phyloP scores from a whole-genome alignment of 2,329 filamentous ascomycete species.

The Cytospora leucostoma region DNA sequence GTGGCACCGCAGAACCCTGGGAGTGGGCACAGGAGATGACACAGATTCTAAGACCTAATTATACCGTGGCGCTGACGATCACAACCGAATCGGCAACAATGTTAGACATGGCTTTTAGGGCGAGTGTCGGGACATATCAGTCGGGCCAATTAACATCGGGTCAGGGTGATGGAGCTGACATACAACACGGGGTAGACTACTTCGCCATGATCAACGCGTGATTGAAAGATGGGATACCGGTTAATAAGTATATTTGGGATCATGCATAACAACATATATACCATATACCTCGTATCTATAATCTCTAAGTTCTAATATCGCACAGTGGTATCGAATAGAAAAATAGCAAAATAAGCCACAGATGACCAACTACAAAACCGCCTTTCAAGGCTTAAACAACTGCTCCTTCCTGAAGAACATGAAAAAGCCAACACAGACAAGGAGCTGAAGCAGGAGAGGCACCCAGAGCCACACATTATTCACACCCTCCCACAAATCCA shows the following conservation, averaged over 20 bases:
- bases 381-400: slow-evolving; percentile 50
- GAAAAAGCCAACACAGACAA: slow-evolving; percentile 59
- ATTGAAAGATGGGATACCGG: not conserved
- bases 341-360: not conserved
- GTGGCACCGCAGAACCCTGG: slow-evolving; percentile 65
- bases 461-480: slow-evolving; percentile 62
- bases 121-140: slow-evolving; percentile 24
- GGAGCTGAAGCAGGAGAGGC: slow-evolving; percentile 56
- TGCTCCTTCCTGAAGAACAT: slow-evolving; percentile 60
- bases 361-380: no score
- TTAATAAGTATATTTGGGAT: not conserved
- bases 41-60: slow-evolving; percentile 39
- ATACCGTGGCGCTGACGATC: slow-evolving; percentile 29
- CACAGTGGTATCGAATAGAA: slow-evolving; percentile 16
- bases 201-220: slow-evolving; percentile 34
- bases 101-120: slow-evolving; percentile 31
- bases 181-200: slow-evolving; percentile 32
- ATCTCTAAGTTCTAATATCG: not conserved
- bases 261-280: not conserved
- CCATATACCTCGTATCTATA: slow-evolving; percentile 5
- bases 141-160: not conserved
- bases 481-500: slow-evolving; percentile 47
- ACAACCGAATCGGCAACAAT: slow-evolving; percentile 29
- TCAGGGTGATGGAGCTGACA: slow-evolving; percentile 9
- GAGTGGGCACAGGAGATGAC: slow-evolving; percentile 76